phyloP scores from a whole-genome alignment of 768 basidiomycete species.

The Lanmaoa pseudosensibilis region DNA sequence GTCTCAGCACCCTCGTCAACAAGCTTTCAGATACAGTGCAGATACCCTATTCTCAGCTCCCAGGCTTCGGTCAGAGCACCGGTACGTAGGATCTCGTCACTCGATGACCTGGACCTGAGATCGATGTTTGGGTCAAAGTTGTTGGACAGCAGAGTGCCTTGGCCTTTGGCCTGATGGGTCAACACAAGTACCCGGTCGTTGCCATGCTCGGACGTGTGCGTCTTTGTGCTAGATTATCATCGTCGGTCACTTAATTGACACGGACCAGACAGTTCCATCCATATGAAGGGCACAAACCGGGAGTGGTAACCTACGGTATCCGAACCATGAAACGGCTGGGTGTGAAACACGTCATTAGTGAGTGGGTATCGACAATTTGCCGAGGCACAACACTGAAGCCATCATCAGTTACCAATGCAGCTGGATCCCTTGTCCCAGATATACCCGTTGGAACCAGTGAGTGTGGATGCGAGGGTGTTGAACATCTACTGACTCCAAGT shows the following conservation, averaged over 20 bases:
- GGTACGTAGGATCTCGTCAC: conserved; percentile 42
- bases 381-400: background rate
- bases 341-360: conserved; percentile 72
- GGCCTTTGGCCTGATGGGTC: conserved; percentile 77
- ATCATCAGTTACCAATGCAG: conserved; percentile 78
- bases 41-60: conserved; percentile 65
- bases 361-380: conserved; percentile 26
- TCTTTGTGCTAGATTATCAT: conserved; percentile 4
- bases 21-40: conserved; percentile 54
- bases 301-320: conserved; percentile 75
- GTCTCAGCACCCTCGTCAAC: conserved; percentile 71
- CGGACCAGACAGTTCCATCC: conserved; percentile 62
- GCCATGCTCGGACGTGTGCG: conserved; percentile 86
- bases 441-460: conserved; percentile 80
- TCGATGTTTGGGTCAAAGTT: conserved; percentile 43
- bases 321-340: conserved; percentile 78
- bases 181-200: conserved; percentile 72
- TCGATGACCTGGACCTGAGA: background rate
- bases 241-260: conserved; percentile 1
- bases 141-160: conserved; percentile 78
- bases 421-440: conserved; percentile 73
- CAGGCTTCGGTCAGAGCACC: conserved; percentile 76
- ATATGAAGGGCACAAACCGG: conserved; percentile 78
- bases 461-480: conserved; percentile 22
- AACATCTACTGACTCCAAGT: conserved; percentile 7